A percentile compares a stretch with the other conserved stretches of the same genome.
These are phyloP conservation scores for Solanum chacoense DNA, from an alignment of 305 asterid genomes.

Conservation along the genomic window DNA sequence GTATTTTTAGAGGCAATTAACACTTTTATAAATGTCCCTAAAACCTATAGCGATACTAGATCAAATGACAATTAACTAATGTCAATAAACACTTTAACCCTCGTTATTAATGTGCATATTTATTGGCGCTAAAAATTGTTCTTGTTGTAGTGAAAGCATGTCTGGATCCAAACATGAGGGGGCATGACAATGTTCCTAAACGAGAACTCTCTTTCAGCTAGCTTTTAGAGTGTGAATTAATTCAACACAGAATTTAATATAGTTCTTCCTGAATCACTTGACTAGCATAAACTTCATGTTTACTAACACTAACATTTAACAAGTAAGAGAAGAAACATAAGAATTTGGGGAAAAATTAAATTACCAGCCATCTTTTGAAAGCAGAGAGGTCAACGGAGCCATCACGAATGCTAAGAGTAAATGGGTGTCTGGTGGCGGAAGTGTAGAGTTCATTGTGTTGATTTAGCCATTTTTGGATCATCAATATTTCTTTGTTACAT, in stretches of 20 bases:
- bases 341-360: not conserved
- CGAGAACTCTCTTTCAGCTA: not conserved
- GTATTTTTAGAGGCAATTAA: too few species aligned
- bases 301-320: not conserved
- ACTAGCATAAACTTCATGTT: not conserved
- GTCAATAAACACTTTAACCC: fast-evolving
- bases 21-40: not conserved
- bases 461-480: slow-evolving; percentile 34
- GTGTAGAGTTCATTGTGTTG: slow-evolving; percentile 30
- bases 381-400: slow-evolving; percentile 41
- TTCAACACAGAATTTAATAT: not conserved
- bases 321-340: not conserved
- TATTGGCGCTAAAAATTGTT: too few species aligned
- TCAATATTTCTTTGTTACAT: not conserved
- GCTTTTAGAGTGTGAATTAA: not conserved
- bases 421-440: slow-evolving; percentile 53
- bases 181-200: not conserved
- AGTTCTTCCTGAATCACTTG: not conserved
- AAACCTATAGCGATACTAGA: not conserved
- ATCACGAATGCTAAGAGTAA: slow-evolving; percentile 43
- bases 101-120: too few species aligned
- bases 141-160: too few species aligned
- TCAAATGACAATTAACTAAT: not conserved
- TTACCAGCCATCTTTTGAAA: slow-evolving; percentile 69
- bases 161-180: not conserved